These are phyloP conservation scores for Protomyces pachydermus DNA, from an alignment of 1,139 yeast genomes.

Conservation along the genomic window DNA sequence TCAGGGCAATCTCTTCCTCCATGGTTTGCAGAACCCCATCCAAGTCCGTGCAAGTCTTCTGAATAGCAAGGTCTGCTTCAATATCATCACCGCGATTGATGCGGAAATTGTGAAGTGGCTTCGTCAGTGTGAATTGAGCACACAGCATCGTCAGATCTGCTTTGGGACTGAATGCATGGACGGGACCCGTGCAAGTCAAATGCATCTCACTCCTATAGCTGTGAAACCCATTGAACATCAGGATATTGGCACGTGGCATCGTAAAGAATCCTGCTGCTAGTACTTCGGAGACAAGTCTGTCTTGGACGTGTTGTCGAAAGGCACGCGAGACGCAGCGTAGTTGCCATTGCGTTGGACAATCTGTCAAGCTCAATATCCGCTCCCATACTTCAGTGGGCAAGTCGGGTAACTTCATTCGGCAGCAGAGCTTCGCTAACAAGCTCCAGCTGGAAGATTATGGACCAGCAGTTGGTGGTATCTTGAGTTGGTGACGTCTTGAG, in stretches of 20 bases:
- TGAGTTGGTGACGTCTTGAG: too few relatives aligned
- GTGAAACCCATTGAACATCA: slow-evolving; percentile 22
- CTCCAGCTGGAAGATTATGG: too few relatives aligned
- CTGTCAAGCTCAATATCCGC: slow-evolving; percentile 4
- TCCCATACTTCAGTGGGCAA: slow-evolving; percentile 22
- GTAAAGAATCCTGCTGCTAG: background rate
- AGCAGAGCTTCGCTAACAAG: too few relatives aligned
- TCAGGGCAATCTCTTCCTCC: slow-evolving; percentile 6
- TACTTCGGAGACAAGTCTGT: background rate
- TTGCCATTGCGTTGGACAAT: slow-evolving; percentile 4
- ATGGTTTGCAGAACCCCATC: background rate
- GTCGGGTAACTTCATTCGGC: background rate
- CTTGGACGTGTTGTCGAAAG: slow-evolving; percentile 12
- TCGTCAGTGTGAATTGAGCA: slow-evolving; percentile 15
- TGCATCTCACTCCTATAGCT: slow-evolving; percentile 10
- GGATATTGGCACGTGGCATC: slow-evolving; percentile 12
- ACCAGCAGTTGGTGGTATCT: too few relatives aligned
- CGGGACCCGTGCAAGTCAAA: background rate
- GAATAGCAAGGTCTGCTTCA: background rate
- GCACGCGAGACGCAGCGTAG: background rate
- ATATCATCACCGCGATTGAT: slow-evolving; percentile 19
- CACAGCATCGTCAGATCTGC: slow-evolving; percentile 5
- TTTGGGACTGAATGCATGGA: slow-evolving; percentile 8
- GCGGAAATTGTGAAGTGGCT: slow-evolving; percentile 17
- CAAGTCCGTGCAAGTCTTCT: background rate